phyloP scores from a whole-genome alignment of 192 early-diverging fungal genomes.

The Linnemannia schmuckeri region DNA sequence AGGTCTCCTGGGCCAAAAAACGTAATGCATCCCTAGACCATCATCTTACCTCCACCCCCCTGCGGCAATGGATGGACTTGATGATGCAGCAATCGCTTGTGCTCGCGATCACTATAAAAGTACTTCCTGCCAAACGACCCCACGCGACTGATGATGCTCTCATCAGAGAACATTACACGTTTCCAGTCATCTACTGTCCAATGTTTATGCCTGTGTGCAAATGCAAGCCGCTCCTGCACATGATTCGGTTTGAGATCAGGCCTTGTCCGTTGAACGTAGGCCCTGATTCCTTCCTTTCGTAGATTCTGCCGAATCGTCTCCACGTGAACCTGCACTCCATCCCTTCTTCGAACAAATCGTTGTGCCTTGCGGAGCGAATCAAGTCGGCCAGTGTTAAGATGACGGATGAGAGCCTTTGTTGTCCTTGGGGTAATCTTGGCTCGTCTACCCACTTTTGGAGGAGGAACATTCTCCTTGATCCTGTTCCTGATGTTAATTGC shows the following conservation, averaged over 20 bases:
- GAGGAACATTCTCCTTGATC: too few species aligned
- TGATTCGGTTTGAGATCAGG: not conserved
- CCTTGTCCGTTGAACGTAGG: not conserved
- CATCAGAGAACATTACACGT: slow-evolving; percentile 30
- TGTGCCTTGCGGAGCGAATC: too few species aligned
- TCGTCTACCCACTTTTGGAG: too few species aligned
- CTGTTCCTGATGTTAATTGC: too few species aligned
- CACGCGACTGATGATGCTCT: not conserved
- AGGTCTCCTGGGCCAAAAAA: too few species aligned
- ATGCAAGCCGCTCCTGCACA: not conserved
- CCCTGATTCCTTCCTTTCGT: not conserved
- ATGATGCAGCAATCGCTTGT: not conserved
- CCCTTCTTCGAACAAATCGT: too few species aligned
- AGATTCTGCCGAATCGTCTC: not conserved
- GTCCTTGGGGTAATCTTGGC: too few species aligned
- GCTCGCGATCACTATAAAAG: slow-evolving; percentile 14
- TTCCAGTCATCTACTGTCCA: slow-evolving; percentile 45
- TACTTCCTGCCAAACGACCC: slow-evolving; percentile 20
- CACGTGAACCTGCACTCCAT: not conserved
- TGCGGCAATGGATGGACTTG: not conserved
- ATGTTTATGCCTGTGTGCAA: not conserved
- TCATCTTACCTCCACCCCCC: not conserved
- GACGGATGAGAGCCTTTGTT: too few species aligned
- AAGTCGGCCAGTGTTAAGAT: too few species aligned
- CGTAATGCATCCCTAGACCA: too few species aligned